Evolutionary conservation across 495 filamentous ascomycete genomes (phyloP).

Genomic region (Bacidia rubella): DNA sequence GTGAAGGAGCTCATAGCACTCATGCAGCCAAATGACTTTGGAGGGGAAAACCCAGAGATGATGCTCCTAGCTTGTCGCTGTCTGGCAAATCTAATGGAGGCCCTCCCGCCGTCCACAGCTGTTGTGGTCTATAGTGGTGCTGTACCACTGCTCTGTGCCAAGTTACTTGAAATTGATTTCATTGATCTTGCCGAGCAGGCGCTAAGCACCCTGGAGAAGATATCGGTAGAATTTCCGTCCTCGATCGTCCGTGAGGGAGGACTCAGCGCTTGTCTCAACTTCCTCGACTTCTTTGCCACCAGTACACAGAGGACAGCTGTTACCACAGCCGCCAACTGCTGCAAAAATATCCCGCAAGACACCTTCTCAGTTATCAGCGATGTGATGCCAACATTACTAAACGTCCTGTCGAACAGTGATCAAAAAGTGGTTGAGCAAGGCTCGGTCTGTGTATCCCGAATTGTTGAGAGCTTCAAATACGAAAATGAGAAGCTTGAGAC

Average conservation of each 20-base stretch:
- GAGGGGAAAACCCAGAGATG: constrained; percentile 89
- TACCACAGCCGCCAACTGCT: constrained; percentile 94
- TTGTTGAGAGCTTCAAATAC: constrained; percentile 91
- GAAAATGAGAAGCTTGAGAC: constrained; percentile 80
- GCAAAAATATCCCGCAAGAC: constrained; percentile 87
- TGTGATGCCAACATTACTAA: constrained; percentile 89
- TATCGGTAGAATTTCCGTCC: constrained; percentile 90
- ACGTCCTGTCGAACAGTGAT: constrained; percentile 81
- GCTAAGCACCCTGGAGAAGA: constrained; percentile 90
- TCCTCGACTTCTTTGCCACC: constrained; percentile 94
- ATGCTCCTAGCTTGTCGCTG: constrained; percentile 96
- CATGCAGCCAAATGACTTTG: constrained; percentile 81
- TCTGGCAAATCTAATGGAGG: constrained; percentile 96
- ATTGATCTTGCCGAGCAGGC: constrained; percentile 97
- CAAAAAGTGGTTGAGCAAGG: constrained; percentile 95
- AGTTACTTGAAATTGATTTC: constrained; percentile 85
- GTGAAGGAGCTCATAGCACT: constrained; percentile 87
- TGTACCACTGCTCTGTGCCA: constrained; percentile 85
- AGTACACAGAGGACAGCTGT: constrained; percentile 94
- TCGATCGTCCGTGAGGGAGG: constrained; percentile 95
- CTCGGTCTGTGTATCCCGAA: constrained; percentile 88
- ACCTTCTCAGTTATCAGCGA: constrained; percentile 77
- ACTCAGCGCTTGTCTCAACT: constrained; percentile 81
- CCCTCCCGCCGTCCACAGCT: constrained; percentile 77
- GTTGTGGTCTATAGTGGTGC: constrained; percentile 95